These are phyloP conservation scores for Begonia fuchsioides DNA, from an alignment of 306 rosid species.

Conservation along the genomic window DNA sequence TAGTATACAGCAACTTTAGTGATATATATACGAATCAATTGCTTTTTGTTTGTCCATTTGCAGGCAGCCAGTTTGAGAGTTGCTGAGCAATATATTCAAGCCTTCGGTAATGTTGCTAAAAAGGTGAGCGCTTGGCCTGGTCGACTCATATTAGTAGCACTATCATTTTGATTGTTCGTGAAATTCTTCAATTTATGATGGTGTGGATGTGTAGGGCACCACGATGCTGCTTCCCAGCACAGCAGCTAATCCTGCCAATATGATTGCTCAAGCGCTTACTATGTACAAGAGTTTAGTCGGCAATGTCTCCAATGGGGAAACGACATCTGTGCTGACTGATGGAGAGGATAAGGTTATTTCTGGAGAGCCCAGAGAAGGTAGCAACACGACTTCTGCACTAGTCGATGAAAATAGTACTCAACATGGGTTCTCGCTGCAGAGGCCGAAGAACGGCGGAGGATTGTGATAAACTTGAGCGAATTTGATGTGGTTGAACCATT, in stretches of 20 bases:
- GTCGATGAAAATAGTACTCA: conserved; percentile 7
- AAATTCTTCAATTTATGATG: conserved; percentile 1
- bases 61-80: conserved; percentile 92
- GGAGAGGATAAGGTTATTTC: conserved; percentile 17
- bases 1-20: too few relatives aligned
- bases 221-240: conserved; percentile 92
- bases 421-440: conserved; percentile 59
- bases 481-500: not conserved
- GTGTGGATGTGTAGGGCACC: conserved; percentile 45
- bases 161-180: not conserved
- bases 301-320: conserved; percentile 27
- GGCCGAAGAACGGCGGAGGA: conserved; percentile 22
- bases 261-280: conserved; percentile 91
- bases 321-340: conserved; percentile 11
- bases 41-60: conserved; percentile 12
- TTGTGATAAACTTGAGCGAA: conserved; percentile 14
- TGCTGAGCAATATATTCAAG: conserved; percentile 83
- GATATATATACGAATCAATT: too few relatives aligned
- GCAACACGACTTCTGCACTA: conserved; percentile 5
- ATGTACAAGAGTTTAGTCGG: conserved; percentile 72
- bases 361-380: conserved; percentile 15
- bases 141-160: not conserved
- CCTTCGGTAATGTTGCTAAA: conserved; percentile 83
- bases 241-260: conserved; percentile 69
- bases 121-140: conserved; percentile 38